phyloP scores from a whole-genome alignment of 441 rosid genomes.

The Kokia cookei region DNA sequence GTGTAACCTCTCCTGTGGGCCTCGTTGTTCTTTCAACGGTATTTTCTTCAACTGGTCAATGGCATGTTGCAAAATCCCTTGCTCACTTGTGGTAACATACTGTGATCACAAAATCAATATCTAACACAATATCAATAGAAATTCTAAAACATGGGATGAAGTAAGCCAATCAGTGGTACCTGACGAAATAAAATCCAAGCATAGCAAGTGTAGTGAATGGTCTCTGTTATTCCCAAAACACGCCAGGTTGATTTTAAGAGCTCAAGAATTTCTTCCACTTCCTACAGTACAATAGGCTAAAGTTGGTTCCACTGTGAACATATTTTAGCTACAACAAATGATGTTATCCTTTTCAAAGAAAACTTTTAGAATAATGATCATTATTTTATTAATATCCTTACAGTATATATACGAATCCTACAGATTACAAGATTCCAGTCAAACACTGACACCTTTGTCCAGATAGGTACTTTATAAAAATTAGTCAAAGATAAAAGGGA shows the following conservation, averaged over 20 bases:
- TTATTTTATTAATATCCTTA: not conserved
- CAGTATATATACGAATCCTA: not conserved
- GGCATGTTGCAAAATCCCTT: slow-evolving; percentile 74
- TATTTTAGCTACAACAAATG: not conserved
- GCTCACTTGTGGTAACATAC: slow-evolving; percentile 86
- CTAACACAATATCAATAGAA: slow-evolving; percentile 3
- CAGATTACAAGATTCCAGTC: not conserved
- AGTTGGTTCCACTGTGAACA: slow-evolving; percentile 15
- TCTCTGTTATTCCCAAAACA: slow-evolving; percentile 93
- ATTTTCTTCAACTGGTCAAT: slow-evolving; percentile 88
- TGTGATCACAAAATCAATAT: slow-evolving; percentile 34
- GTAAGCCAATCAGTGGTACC: slow-evolving; percentile 41
- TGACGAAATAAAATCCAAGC: slow-evolving; percentile 93
- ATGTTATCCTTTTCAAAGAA: not conserved
- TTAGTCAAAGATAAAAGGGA: not conserved
- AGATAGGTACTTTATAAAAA: not conserved
- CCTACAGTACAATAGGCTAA: slow-evolving; percentile 39
- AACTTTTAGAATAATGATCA: not conserved
- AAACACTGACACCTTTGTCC: not conserved
- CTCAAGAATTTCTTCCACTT: slow-evolving; percentile 98
- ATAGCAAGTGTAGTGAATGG: slow-evolving; percentile 90
- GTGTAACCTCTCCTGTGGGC: slow-evolving; percentile 96
- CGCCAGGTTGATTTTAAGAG: slow-evolving; percentile 97
- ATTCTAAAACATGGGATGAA: slow-evolving; percentile 4
- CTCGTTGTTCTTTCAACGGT: slow-evolving; percentile 88